A percentile compares a stretch with the other conserved stretches of the same genome.
phyloP scores from a whole-genome alignment of 129 eudicot genomes.

The Lactuca saligna region DNA sequence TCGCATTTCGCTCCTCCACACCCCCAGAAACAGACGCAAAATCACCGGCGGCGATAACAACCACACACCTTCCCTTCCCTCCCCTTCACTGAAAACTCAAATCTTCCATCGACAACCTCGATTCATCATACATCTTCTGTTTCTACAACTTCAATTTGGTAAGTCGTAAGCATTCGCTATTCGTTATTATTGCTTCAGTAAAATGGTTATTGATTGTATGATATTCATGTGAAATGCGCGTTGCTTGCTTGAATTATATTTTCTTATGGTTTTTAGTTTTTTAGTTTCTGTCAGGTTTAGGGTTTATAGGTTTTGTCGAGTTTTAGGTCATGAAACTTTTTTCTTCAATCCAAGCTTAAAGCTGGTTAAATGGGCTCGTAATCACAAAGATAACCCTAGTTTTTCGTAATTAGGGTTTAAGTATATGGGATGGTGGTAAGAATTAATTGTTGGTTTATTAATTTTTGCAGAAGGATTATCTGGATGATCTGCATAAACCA shows the following conservation, averaged over 20 bases:
- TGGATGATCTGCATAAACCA: slow-evolving; percentile 4
- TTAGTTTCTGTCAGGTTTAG: slow-evolving; percentile 16
- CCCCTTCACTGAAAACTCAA: not conserved
- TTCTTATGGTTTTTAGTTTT: slow-evolving; percentile 6
- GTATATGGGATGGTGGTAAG: not conserved
- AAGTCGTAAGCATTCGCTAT: slow-evolving; percentile 11
- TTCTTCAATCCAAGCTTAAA: slow-evolving; percentile 10
- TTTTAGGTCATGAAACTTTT: not conserved
- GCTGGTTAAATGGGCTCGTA: not conserved
- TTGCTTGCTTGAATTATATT: not conserved
- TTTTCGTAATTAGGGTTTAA: not conserved
- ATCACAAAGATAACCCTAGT: not conserved
- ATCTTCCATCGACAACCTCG: slow-evolving; percentile 9
- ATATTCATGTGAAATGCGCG: not conserved
- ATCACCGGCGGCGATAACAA: not conserved
- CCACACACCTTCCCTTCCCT: not conserved
- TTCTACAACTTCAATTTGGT: slow-evolving; percentile 14
- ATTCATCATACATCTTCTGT: slow-evolving; percentile 11
- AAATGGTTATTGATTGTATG: not conserved
- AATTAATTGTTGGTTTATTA: not conserved
- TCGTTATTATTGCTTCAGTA: not conserved
- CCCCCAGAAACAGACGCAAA: slow-evolving; percentile 9
- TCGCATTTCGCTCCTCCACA: not conserved
- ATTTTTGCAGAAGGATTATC: slow-evolving; percentile 15
- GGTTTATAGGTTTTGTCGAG: slow-evolving; percentile 13